Evolutionary conservation across 495 filamentous ascomycete genomes (phyloP), one percentile per base, ranked within the genome.

Genomic region (Neurospora sp.): DNA sequence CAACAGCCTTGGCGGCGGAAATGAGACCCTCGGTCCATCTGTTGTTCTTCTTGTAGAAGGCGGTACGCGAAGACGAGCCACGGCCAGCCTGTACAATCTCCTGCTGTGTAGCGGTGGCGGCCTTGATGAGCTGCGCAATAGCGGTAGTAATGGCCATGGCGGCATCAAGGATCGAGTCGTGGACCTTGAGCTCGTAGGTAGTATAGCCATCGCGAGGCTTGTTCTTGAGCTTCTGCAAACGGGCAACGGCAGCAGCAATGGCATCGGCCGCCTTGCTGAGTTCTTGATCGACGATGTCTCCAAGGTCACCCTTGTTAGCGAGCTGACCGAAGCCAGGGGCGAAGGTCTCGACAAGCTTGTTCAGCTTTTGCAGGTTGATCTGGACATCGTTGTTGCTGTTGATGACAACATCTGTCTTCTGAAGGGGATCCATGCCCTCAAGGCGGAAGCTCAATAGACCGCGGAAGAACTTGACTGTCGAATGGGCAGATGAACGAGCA

Each of bases 41-140:
- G 81, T 89, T 89, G 86, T 98, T 96, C 85, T 97, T 97, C 88
- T 99, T 99, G 90, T 99, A 99, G 86, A 98, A 99, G 42, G 94
- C 93, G n/a, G 95, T 94, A 35, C 89, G 87, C 46, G 94, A 96
- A 44, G 93, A 92, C 71, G 89, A 91, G 71, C 96, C 96, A 14
- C 93, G 91, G 18, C 96, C 96, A 78, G 97, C 93, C 61, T 93
- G 90, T n/a, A 99, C 96, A 78, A 99, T 99, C 82, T 99, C 96
- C 79, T 97, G 91, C 79, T 99, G 96, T 2, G 94, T 94, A 42
- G 88, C 90, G 3, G 96, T 98, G 73, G 96, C 96, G 8, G 96
- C 96, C 83, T 96, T 95, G 87, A 99, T 97, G 69, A 99, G 88
- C 80, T 94, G 93, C 0, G 94, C 93, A 75, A 99, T 98, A 20